Conservation (phyloP, 257 asterid species). For the Verbascum thapsus region DNA sequence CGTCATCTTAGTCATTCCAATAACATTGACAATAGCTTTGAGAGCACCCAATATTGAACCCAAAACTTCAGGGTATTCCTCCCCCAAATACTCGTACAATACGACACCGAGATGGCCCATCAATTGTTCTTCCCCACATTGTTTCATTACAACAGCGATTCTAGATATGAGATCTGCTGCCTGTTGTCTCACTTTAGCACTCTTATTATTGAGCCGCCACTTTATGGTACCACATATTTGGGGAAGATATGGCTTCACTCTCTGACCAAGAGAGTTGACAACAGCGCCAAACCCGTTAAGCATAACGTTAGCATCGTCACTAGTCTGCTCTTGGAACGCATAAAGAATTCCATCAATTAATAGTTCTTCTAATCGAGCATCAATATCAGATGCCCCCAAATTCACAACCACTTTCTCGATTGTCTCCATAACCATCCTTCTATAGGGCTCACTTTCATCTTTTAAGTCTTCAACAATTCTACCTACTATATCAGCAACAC, state of each 20-base stretch:
- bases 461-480: constrained; percentile 85
- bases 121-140: constrained; percentile 85
- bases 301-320: constrained; percentile 94
- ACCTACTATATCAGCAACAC: constrained; percentile 88
- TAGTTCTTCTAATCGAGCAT: constrained; percentile 81
- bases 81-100: constrained; percentile 79
- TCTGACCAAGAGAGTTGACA: constrained; percentile 85
- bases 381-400: constrained; percentile 87
- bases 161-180: constrained; percentile 89
- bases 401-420: constrained; percentile 92
- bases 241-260: constrained; percentile 87
- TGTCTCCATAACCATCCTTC: constrained; percentile 98
- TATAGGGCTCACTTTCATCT: constrained; percentile 91
- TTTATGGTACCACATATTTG: constrained; percentile 93
- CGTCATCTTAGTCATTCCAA: constrained; percentile 95
- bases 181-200: constrained; percentile 89
- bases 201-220: constrained; percentile 91
- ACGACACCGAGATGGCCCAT: constrained; percentile 98
- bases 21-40: constrained; percentile 86
- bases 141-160: constrained; percentile 91
- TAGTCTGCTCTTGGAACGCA: constrained; percentile 94
- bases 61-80: constrained; percentile 89
- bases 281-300: constrained; percentile 95
- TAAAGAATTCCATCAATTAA: constrained; percentile 85
- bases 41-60: constrained; percentile 89